Evolutionary conservation across 176 grass and related monocot genomes (phyloP), one percentile per base, ranked within the genome.

Genomic region (Ampelocalamus luodianensis): DNA sequence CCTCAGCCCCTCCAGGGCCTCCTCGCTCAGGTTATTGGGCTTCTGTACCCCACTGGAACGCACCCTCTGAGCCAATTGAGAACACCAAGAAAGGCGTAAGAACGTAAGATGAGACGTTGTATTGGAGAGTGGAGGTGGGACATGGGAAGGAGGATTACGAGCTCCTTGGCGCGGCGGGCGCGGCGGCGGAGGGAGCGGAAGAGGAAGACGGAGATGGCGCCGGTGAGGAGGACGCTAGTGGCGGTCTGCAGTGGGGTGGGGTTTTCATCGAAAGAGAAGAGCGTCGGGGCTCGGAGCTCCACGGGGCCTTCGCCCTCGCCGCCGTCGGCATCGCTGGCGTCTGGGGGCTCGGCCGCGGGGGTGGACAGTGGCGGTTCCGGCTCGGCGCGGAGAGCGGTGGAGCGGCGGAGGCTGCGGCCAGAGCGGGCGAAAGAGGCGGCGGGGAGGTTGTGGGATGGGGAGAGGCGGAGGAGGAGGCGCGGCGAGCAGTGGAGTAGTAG

Each of bases 121-220:
- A 16, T 34, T 66, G 15, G 44, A 62, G 58, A 37, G 46, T n/a
- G 49, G 40, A 24, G 12, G 38, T n/a, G 75, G 54, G 36, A 1
- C 29, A 18, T 51, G 29, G 76, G 36, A 42, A 39, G 37, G 50
- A 44, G 44, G n/a, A 40, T 66, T 90, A 93, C 96, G 55, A 93
- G 76, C 67, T 98, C 96, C 88, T 95, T 95, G 61, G 91, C 89
- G 79, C 96, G 87, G 58, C 90, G 90, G 44, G 93, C 96, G 65
- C 96, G 93, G 80, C 96, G 96, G 39, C 96, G 96, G 46, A 98
- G 91, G 69, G 96, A 85, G 66, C 96, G 87, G 80, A 93, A 98
- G 78, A 98, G 93, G 81, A 98, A 93, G 43, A 95, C 49, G 34
- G 93, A 88, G 87, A 98, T 74, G 63, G 96, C 91, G 68, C 96